A percentile compares a stretch with the other conserved stretches of the same genome.
Conservation (phyloP, 148 eudicot genomes). For the Rhododendron ferrugineum region DNA sequence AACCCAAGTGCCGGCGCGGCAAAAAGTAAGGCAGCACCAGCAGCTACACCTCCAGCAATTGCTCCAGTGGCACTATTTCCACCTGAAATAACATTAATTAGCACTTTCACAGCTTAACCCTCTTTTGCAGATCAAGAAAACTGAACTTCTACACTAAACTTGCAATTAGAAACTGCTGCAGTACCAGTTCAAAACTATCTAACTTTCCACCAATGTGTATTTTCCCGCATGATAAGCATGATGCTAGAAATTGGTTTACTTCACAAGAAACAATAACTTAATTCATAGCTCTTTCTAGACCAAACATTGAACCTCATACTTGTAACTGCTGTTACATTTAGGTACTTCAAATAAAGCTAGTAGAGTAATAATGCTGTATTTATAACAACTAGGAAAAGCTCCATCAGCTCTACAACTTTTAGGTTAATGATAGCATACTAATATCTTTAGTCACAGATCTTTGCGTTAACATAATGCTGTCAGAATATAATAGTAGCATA, state of each 20-base stretch:
- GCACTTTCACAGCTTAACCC: background rate
- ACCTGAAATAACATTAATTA: constrained; percentile 18
- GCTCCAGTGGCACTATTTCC: constrained; percentile 45
- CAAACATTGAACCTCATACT: background rate
- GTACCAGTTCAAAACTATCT: background rate
- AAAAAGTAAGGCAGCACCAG: constrained; percentile 47
- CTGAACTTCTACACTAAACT: background rate
- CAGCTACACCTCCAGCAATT: constrained; percentile 52
- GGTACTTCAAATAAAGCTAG: background rate
- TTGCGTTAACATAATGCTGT: background rate
- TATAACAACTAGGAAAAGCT: background rate
- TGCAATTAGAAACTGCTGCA: background rate
- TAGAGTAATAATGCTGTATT: background rate
- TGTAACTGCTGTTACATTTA: background rate
- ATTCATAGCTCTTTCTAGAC: background rate
- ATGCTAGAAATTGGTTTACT: background rate
- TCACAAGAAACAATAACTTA: background rate
- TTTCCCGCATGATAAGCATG: background rate
- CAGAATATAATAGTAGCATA: background rate
- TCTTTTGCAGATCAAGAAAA: constrained; percentile 10
- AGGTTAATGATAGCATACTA: background rate
- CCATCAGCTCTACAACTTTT: background rate
- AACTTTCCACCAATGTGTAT: background rate
- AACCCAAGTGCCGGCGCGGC: constrained; percentile 45
- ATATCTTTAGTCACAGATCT: background rate